Conservation (phyloP, 2,329 filamentous ascomycete genomes). For the Neofusicoccum parvum region DNA sequence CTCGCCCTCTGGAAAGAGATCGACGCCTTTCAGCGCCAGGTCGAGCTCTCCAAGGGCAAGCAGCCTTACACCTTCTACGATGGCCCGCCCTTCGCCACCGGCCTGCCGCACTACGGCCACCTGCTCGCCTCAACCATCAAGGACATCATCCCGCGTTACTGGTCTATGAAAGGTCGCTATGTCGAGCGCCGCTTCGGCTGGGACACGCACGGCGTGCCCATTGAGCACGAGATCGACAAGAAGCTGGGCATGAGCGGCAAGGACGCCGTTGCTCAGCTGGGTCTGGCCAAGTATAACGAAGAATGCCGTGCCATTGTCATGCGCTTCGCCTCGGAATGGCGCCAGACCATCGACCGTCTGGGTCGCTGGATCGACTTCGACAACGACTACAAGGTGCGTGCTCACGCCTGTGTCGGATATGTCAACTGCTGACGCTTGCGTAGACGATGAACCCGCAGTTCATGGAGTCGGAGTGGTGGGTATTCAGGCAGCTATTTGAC, state of each 20-base stretch:
- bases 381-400: constrained; percentile 82
- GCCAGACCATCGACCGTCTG: constrained; percentile 80
- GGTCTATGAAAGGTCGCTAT: constrained; percentile 95
- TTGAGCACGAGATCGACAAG: constrained; percentile 98
- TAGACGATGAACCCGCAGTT: constrained; percentile 92
- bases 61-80: constrained; percentile 93
- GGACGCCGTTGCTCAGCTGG: constrained; percentile 82
- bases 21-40: constrained; percentile 84
- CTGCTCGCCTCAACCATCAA: constrained; percentile 92
- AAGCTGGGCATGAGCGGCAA: constrained; percentile 86
- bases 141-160: constrained; percentile 94
- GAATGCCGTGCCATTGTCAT: constrained; percentile 93
- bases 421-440: neutral
- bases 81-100: constrained; percentile 60
- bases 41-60: constrained; percentile 80
- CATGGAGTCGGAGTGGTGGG: constrained; percentile 98
- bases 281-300: constrained; percentile 85
- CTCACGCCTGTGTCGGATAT: neutral
- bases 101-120: constrained; percentile 71
- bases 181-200: constrained; percentile 92
- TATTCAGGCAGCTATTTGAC: constrained; percentile 90
- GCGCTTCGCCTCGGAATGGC: constrained; percentile 86
- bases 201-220: constrained; percentile 93
- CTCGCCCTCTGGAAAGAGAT: constrained; percentile 89
- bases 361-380: constrained; percentile 98